Conservation (phyloP, 2,329 filamentous ascomycete genomes). For the Fusarium compactum region DNA sequence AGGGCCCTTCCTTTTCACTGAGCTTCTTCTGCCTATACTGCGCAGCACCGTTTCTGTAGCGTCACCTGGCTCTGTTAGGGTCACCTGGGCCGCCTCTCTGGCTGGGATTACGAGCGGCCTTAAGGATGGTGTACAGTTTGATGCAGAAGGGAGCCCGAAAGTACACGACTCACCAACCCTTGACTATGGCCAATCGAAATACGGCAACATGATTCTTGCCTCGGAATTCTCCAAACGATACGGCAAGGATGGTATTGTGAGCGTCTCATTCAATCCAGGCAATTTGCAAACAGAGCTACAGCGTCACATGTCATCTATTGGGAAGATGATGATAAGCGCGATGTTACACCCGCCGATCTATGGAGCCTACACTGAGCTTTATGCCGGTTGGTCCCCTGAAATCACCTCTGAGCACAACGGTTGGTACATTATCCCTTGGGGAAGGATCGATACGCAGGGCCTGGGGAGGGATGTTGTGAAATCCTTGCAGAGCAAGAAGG, state of each 20-base stretch:
- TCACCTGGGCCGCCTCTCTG: constrained; percentile 42
- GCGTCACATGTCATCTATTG: background rate
- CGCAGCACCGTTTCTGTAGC: constrained; percentile 47
- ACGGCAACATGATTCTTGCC: background rate
- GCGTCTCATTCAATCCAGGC: constrained; percentile 16
- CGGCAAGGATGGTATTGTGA: constrained; percentile 17
- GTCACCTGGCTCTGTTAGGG: constrained; percentile 46
- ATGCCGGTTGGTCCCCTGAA: background rate
- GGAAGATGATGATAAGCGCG: background rate
- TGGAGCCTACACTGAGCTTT: background rate
- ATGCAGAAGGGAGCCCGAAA: constrained; percentile 12
- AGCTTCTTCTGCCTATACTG: constrained; percentile 43
- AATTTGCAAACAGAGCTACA: constrained; percentile 24
- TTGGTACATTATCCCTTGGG: background rate
- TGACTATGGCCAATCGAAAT: background rate
- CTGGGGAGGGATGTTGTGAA: background rate
- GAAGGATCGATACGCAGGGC: background rate
- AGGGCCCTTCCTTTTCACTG: constrained; percentile 55
- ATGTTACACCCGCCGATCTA: background rate
- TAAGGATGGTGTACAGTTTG: constrained; percentile 18
- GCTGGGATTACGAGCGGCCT: background rate
- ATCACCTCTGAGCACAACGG: background rate
- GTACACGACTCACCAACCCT: background rate
- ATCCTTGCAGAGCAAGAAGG: background rate
- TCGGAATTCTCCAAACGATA: background rate